A percentile compares a stretch with the other conserved stretches of the same genome.
Conservation (phyloP, 164 flowering plant genomes). For the Annona cherimola region DNA sequence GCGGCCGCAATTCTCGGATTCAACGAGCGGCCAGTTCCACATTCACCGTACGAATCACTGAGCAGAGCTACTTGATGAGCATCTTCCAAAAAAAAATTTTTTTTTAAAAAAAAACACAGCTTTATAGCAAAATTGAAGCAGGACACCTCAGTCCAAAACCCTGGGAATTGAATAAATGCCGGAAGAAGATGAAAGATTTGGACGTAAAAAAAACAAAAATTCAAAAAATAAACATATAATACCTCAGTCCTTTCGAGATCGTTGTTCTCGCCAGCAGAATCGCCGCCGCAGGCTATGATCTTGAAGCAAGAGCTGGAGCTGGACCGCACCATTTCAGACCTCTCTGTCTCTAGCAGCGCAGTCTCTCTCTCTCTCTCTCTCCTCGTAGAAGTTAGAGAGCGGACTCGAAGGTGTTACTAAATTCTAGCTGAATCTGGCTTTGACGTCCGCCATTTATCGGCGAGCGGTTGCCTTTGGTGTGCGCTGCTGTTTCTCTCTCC, state of each 20-base stretch:
- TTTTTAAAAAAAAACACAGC: background rate
- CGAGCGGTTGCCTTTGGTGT: background rate
- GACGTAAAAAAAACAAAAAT: background rate
- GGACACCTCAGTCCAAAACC: background rate
- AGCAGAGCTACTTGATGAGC: background rate
- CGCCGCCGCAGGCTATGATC: constrained; percentile 59
- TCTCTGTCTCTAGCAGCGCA: background rate
- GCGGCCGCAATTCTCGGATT: no score
- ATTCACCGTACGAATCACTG: no score
- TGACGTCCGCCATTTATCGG: constrained; percentile 40
- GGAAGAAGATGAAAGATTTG: background rate
- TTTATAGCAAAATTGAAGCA: background rate
- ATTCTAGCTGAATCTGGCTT: constrained; percentile 22
- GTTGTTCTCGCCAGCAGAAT: constrained; percentile 36
- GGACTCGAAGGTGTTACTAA: constrained; percentile 36
- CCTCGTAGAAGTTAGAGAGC: constrained; percentile 2
- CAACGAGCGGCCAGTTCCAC: no score
- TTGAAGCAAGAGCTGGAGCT: constrained; percentile 48
- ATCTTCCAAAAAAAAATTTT: background rate
- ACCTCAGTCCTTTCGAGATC: constrained; percentile 47
- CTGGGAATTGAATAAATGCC: background rate
- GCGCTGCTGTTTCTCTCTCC: background rate
- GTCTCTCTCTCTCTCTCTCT: background rate
- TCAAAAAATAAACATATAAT: background rate
- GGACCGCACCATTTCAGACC: constrained; percentile 49